A percentile compares a stretch with the other conserved stretches of the same genome.
Conservation (phyloP, 2,329 filamentous ascomycete genomes). For the Clonostachys chloroleuca region DNA sequence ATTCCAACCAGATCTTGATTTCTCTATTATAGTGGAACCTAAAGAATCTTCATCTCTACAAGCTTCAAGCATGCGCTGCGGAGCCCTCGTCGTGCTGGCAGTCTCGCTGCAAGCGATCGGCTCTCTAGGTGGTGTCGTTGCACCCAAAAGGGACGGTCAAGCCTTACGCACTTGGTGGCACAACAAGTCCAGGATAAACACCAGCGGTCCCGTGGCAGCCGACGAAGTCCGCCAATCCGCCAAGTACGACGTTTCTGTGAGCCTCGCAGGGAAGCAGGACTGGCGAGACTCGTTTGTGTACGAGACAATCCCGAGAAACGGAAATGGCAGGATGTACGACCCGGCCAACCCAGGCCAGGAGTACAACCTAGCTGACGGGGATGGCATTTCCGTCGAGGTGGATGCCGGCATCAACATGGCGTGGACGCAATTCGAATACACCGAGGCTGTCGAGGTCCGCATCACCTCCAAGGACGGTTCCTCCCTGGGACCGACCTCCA, state of each 20-base stretch:
- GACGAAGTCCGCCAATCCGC: conserved; percentile 2
- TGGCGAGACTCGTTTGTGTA: conserved; percentile 19
- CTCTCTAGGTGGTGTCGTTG: background rate
- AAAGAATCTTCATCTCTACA: too few species aligned
- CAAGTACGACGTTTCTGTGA: conserved; percentile 2
- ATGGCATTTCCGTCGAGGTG: conserved; percentile 18
- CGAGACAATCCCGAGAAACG: conserved; percentile 22
- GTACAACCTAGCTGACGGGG: conserved; percentile 8
- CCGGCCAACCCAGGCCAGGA: conserved; percentile 9
- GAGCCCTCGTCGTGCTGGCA: background rate
- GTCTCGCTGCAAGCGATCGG: background rate
- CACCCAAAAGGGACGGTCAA: too few species aligned
- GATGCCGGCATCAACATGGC: conserved; percentile 19
- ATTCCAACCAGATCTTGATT: too few species aligned
- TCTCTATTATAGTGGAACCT: too few species aligned
- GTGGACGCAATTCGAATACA: conserved; percentile 21
- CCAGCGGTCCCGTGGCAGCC: background rate
- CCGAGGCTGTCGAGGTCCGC: conserved; percentile 11
- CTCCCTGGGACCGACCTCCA: conserved; percentile 5
- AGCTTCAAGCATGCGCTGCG: background rate
- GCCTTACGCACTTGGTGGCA: conserved; percentile 3
- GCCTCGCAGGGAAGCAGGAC: background rate
- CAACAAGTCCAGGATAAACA: conserved; percentile 1
- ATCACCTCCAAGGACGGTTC: conserved; percentile 8
- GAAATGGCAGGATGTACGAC: conserved; percentile 14